Evolutionary conservation across 352 stramenopile species (phyloP), one percentile per base, ranked within the genome.

Genomic region (Globisporangium alternatum): DNA sequence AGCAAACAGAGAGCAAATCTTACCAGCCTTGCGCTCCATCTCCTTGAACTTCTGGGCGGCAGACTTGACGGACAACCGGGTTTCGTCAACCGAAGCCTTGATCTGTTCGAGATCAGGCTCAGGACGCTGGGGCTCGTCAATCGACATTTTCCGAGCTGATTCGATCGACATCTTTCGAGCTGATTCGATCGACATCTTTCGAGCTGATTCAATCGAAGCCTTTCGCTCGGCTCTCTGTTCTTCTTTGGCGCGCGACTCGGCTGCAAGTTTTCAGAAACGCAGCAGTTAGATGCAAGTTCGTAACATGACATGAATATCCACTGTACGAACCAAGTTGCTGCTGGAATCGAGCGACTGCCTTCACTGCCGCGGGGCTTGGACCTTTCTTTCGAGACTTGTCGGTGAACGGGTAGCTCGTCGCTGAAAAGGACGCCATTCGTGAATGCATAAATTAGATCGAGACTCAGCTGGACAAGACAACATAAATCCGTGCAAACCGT

Each of bases 331-430:
- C 79, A 30, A 90, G 78, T 33, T 88, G 77, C 41, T 77, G 74
- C 64, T 87, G 77, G 47, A 90, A 88, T 43, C 70, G 75, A 0
- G 77, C 79, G 2, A 90, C 64, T 3, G 81, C 81, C 48, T 83
- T 75, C 9, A 80, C 30, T 19, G 77, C 63, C 8, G 77, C 65
- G 37, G 81, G 66, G 49, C 80, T 86, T 10, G 79, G 65, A 8
- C 73, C 71, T 56, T 73, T 83, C 59, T 80, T 68, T 30, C 64
- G 74, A 9, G 70, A 66, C 37, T 75, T 78, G 56, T 90, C 79
- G 30, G 77, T 81, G 61, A 90, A 90, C 12, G 81, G 81, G n/a
- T 90, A 90, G 5, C 74, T 69, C 58, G 80, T 88, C 28, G 68
- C 77, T 77, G 57, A 17, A 57, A 8, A 43, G 21, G n/a, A n/a